Base-by-base conservation (phyloP, 2,329 filamentous ascomycete genomes). In the Endothia cerciana region DNA sequence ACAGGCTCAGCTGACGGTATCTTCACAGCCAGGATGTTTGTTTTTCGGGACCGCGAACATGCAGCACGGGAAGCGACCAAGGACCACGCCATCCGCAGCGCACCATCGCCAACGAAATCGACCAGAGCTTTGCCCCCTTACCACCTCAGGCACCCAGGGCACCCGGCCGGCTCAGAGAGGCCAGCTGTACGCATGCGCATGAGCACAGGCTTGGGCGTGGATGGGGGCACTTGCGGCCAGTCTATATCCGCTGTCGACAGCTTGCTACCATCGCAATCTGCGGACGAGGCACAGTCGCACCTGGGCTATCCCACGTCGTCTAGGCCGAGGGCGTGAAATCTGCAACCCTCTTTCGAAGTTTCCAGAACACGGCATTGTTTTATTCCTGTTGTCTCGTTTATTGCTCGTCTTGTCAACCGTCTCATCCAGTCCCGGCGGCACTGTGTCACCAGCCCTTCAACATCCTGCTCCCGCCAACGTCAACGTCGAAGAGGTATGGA, bases 401-500 rank as follows among this genome's bases (percentile, higher is more conserved):
- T 47, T 7, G 10, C 28, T 56, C 28, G 33, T 30, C 28, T 33
- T 10, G 40, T 17, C 49, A n/a, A 19, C 38, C 13, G 36, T 28
- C 28, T 40, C n/a, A 19, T 28, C 13, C 30, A 61, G 17, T 40
- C 41, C 58, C 17, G 45, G 55, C 30, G 66, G 59, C 38, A 25
- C 38, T 58, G 64, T 68, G 60, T 38, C 49, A 68, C 66, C 51
- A 17, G 53, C 41, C 55, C 49, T 49, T 33, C 53, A 38, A 28
- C 43, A 49, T 66, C 55, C 57, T 51, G 60, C 60, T 63, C 41
- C 61, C 38, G 59, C 36, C 43, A 63, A 59, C 15, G 22, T 51
- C 47, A 25, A n/a, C 28, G 47, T 63, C 58, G 53, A 62, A 65
- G 60, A 63, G 40, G 36, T 41, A 15, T 41, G 62, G 67, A 64